Evolutionary conservation across 768 basidiomycete species (phyloP).

Genomic region (Russula sp.): DNA sequence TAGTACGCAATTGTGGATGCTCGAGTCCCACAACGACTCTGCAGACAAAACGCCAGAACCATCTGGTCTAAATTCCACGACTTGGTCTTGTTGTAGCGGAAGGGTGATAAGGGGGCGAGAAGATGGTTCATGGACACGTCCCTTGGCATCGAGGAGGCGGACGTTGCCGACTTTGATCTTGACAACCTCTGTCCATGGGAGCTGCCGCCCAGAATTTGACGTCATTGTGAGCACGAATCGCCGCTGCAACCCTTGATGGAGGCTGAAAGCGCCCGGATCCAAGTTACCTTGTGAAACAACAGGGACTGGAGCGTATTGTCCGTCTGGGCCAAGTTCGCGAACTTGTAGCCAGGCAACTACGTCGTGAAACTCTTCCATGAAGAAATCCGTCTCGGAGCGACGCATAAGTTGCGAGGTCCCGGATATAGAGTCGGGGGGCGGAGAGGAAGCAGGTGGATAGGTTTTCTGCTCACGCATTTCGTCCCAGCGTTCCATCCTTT

Average conservation of each 20-base stretch:
- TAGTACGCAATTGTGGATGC: conserved; percentile 77
- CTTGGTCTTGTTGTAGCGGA: conserved; percentile 66
- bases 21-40: conserved; percentile 88
- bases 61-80: conserved; percentile 72
- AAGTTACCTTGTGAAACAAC: conserved; percentile 68
- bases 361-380: conserved; percentile 83
- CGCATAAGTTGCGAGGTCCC: conserved; percentile 67
- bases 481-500: conserved; percentile 90
- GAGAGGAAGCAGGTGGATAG: conserved; percentile 28
- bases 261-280: conserved; percentile 79
- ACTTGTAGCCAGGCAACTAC: conserved; percentile 86
- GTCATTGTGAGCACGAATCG: conserved; percentile 68
- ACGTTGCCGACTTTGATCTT: conserved; percentile 78
- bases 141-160: conserved; percentile 77
- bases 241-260: conserved; percentile 93
- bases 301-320: conserved; percentile 77
- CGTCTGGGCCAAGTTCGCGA: conserved; percentile 79
- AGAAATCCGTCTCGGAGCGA: conserved; percentile 87
- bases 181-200: conserved; percentile 80
- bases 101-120: conserved; percentile 68
- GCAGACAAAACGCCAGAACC: conserved; percentile 69
- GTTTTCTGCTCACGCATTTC: conserved; percentile 77
- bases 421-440: conserved; percentile 35
- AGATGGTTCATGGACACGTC: conserved; percentile 70
- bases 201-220: conserved; percentile 83